Percentiles rank a stretch among this genome's conserved stretches.
phyloP scores from a whole-genome alignment of 768 basidiomycete genomes.

The Crepidotus variabilis region DNA sequence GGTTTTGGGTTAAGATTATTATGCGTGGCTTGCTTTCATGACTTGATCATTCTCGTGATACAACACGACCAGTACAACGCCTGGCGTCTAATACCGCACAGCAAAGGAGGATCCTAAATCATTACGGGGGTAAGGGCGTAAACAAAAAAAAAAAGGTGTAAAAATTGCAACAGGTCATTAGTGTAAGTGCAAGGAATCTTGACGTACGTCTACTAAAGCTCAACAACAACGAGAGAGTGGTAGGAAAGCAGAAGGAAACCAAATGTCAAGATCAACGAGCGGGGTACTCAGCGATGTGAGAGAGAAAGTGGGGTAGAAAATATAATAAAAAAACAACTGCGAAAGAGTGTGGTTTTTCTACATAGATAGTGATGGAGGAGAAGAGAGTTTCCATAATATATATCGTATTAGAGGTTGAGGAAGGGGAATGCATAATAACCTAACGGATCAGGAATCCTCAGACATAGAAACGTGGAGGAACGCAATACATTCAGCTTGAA shows the following conservation, averaged over 20 bases:
- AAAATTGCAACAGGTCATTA: not conserved
- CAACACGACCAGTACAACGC: no score
- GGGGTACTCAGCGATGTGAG: not conserved
- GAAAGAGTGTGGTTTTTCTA: slow-evolving; percentile 5
- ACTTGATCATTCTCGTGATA: not conserved
- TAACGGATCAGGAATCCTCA: not conserved
- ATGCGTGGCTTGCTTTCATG: not conserved
- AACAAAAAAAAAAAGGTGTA: not conserved
- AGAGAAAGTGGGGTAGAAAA: not conserved
- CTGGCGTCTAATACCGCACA: no score
- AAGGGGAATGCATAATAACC: not conserved
- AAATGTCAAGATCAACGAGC: not conserved
- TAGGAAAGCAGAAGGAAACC: slow-evolving; percentile 1
- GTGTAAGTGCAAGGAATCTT: not conserved
- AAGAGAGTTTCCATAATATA: not conserved
- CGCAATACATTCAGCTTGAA: slow-evolving; percentile 1
- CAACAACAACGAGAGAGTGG: not conserved
- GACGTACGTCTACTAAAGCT: not conserved
- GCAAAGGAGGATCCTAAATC: no score
- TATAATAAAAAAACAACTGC: not conserved
- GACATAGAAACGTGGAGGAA: not conserved
- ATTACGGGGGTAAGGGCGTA: not conserved
- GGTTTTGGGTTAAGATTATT: not conserved
- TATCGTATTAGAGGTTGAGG: slow-evolving; percentile 3
- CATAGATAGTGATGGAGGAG: not conserved